phyloP scores from a whole-genome alignment of 2,329 filamentous ascomycete genomes.

The Hymenoscyphus fraxineus region DNA sequence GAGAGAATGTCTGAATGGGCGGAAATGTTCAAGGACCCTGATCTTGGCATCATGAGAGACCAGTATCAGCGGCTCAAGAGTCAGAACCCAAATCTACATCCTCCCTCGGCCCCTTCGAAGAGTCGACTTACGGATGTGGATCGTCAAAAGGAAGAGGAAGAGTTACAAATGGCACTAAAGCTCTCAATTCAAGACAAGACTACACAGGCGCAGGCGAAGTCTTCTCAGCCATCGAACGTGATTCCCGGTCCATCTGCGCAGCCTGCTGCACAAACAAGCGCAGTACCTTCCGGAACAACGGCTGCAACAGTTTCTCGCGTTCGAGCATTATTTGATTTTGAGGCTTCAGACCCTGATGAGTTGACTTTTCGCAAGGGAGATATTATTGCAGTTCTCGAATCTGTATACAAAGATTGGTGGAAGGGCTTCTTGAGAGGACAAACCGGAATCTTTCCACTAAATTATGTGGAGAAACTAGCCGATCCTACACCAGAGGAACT shows the following conservation, averaged over 20 bases:
- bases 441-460: conserved; percentile 95
- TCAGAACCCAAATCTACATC: conserved; percentile 80
- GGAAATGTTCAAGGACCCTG: conserved; percentile 88
- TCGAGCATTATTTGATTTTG: conserved; percentile 89
- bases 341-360: conserved; percentile 89
- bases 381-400: conserved; percentile 94
- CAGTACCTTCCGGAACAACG: conserved; percentile 77
- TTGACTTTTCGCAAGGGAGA: conserved; percentile 95
- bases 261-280: conserved; percentile 44
- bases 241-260: conserved; percentile 39
- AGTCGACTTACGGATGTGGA: conserved; percentile 85
- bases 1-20: conserved; percentile 97
- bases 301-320: conserved; percentile 95
- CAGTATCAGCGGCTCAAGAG: conserved; percentile 84
- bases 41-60: conserved; percentile 96
- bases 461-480: conserved; percentile 96
- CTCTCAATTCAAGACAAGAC: conserved; percentile 88
- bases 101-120: conserved; percentile 91
- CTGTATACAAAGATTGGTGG: conserved; percentile 99
- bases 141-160: conserved; percentile 92
- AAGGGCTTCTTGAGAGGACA: conserved; percentile 90
- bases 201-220: conserved; percentile 49
- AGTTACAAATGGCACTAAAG: conserved; percentile 91
- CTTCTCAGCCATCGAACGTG: conserved; percentile 35
- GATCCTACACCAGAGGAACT: conserved; percentile 93